Evolutionary conservation across 176 grass and related monocot species (phyloP).

Genomic region (Musa troglodytarum): DNA sequence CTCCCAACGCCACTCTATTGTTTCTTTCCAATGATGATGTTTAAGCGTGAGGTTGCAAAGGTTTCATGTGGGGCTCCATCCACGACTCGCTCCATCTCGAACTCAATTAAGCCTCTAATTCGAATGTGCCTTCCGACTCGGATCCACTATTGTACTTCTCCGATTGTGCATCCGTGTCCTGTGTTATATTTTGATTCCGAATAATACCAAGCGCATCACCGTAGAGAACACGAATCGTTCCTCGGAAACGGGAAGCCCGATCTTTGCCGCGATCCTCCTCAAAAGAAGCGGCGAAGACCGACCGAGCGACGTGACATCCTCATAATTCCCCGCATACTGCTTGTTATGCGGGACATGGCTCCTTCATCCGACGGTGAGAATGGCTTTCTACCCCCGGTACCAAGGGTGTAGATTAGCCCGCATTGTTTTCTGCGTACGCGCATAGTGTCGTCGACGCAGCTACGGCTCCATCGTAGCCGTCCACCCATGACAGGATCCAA

Average conservation of each 20-base stretch:
- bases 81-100: no score
- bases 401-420: background rate
- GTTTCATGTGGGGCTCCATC: no score
- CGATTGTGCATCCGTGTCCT: no score
- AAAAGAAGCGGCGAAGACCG: background rate
- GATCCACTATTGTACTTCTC: no score
- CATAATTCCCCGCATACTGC: background rate
- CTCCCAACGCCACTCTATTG: no score
- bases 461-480: conserved; percentile 3
- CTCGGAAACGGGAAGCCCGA: background rate
- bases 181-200: no score
- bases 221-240: background rate
- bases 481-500: conserved; percentile 15
- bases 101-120: no score
- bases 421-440: background rate
- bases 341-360: background rate
- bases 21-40: no score
- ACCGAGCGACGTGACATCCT: background rate
- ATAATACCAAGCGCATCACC: no score
- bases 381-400: background rate
- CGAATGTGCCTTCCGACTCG: no score
- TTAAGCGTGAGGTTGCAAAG: no score
- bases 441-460: background rate
- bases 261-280: conserved; percentile 6
- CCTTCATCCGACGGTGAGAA: background rate